Percentiles rank a stretch among this genome's conserved stretches.
phyloP scores from a whole-genome alignment of 495 filamentous ascomycete species.

The Hypoxylon fragiforme region DNA sequence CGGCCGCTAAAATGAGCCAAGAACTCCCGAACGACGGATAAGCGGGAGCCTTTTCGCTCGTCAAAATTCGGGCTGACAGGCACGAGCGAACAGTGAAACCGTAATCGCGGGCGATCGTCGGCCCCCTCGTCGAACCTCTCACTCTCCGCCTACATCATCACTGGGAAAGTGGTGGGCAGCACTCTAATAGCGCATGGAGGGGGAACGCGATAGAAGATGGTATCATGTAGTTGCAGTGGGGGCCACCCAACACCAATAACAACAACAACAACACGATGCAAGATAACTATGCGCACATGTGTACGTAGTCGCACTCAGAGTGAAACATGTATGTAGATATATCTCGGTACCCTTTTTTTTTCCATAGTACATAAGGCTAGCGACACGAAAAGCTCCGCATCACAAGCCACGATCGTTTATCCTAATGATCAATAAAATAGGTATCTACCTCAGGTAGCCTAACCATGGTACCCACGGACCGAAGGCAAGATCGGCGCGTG shows the following conservation, averaged over 20 bases:
- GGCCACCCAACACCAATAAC: conserved; percentile 22
- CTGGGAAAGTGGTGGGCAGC: conserved; percentile 28
- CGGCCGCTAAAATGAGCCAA: conserved; percentile 31
- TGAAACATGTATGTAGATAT: too few species aligned
- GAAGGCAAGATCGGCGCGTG: conserved; percentile 27
- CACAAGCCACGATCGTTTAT: conserved; percentile 29
- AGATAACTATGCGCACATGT: conserved; percentile 22
- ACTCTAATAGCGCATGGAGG: conserved; percentile 28
- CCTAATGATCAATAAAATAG: conserved; percentile 13
- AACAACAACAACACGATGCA: too few species aligned
- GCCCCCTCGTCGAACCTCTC: conserved; percentile 16
- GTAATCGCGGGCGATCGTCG: conserved; percentile 19
- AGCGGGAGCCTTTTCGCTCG: conserved; percentile 23
- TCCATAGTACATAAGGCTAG: too few species aligned
- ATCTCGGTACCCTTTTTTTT: too few species aligned
- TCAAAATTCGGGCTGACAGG: conserved; percentile 27
- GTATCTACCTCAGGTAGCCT: too few species aligned
- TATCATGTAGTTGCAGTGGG: conserved; percentile 10
- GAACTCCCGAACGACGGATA: conserved; percentile 21
- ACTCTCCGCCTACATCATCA: conserved; percentile 20
- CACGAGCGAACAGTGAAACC: too few species aligned
- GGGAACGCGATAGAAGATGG: conserved; percentile 2
- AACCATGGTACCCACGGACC: too few species aligned
- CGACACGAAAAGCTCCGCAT: too few species aligned
- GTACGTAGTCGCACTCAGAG: too few species aligned